Evolutionary conservation across 192 early-diverging fungal species (phyloP).

Genomic region (Coemansia pectinata): DNA sequence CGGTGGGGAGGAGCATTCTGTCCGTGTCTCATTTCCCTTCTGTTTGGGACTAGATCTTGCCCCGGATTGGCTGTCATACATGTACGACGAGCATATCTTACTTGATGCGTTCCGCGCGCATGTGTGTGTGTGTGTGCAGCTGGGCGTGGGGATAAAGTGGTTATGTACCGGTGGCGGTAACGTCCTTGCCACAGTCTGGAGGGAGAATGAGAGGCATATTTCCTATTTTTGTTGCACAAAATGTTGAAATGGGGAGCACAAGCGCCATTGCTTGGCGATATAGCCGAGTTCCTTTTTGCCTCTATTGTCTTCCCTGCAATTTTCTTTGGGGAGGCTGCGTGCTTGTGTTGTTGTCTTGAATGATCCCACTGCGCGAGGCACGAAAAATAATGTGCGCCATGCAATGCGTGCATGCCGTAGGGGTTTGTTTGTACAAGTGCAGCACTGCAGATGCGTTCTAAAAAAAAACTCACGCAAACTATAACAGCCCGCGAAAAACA

Average conservation of each 20-base stretch:
- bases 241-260: not conserved
- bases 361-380: not conserved
- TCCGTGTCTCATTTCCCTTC: not conserved
- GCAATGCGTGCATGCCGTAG: not conserved
- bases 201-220: not conserved
- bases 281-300: not conserved
- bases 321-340: not conserved
- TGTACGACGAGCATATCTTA: not conserved
- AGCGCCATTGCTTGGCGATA: not conserved
- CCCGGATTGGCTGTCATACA: not conserved
- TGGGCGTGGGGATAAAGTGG: not conserved
- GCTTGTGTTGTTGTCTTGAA: not conserved
- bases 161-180: not conserved
- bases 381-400: slow-evolving; percentile 1
- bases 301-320: not conserved
- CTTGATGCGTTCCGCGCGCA: not conserved
- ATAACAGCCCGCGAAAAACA: not conserved
- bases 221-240: not conserved
- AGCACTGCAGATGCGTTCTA: not conserved
- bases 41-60: not conserved
- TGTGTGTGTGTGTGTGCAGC: not conserved
- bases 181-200: not conserved
- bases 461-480: not conserved
- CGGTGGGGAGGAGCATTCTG: not conserved
- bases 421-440: not conserved